Percentiles rank a stretch among this genome's conserved stretches.
These are phyloP conservation scores for Teratosphaeriaceae sp. DNA, from an alignment of 2,329 filamentous ascomycete genomes.

Conservation along the genomic window DNA sequence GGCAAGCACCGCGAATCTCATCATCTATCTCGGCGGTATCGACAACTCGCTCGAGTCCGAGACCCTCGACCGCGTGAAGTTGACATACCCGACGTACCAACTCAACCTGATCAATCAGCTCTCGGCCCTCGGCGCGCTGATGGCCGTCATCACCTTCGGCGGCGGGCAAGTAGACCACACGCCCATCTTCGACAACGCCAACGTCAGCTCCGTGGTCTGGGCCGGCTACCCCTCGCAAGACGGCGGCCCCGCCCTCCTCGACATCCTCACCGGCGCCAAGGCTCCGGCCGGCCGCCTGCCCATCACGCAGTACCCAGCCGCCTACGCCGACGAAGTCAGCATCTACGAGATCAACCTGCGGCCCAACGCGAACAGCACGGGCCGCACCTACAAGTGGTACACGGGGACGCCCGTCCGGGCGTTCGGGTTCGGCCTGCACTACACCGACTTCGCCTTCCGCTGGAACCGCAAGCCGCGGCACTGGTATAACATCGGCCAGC, in stretches of 20 bases:
- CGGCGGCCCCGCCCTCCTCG: conserved; percentile 35
- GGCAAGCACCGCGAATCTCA: conserved; percentile 14
- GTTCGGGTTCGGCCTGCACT: conserved; percentile 40
- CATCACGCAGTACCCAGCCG: conserved; percentile 33
- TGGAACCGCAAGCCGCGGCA: background rate
- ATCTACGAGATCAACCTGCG: conserved; percentile 27
- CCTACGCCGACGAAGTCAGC: conserved; percentile 27
- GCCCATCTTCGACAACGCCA: conserved; percentile 31
- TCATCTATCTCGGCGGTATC: conserved; percentile 19
- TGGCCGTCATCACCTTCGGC: conserved; percentile 32
- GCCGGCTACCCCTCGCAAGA: conserved; percentile 39
- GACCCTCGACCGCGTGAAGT: conserved; percentile 33
- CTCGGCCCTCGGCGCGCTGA: conserved; percentile 30
- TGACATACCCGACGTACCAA: conserved; percentile 39
- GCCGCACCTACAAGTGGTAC: conserved; percentile 42
- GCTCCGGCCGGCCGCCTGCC: conserved; percentile 35
- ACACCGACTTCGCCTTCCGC: conserved; percentile 27
- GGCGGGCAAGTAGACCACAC: conserved; percentile 38
- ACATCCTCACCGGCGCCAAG: conserved; percentile 37
- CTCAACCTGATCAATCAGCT: conserved; percentile 35
- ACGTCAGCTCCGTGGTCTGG: conserved; percentile 39
- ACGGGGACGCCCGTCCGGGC: conserved; percentile 32
- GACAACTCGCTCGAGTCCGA: conserved; percentile 38
- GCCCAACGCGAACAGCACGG: conserved; percentile 30
- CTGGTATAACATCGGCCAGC: conserved; percentile 28